phyloP scores from a whole-genome alignment of 805 yeast genomes.

The Sugiyamaella chiloensis region DNA sequence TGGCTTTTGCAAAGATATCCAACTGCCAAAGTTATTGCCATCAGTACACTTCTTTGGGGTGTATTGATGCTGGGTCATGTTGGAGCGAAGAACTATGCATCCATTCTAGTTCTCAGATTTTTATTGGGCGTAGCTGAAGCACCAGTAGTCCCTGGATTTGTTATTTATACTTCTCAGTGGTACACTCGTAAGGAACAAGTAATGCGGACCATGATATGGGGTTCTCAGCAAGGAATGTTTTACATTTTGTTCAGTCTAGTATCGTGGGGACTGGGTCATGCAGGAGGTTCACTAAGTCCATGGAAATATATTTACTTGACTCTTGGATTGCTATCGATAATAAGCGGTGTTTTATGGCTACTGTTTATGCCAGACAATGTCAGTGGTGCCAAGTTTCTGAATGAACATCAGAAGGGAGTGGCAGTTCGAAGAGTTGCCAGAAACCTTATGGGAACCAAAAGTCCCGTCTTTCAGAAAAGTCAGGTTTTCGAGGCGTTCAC shows the following conservation, averaged over 20 bases:
- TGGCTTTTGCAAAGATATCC: constrained; percentile 35
- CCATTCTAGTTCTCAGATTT: constrained; percentile 46
- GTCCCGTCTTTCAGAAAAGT: constrained; percentile 37
- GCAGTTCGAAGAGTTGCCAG: constrained; percentile 24
- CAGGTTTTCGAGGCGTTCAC: constrained; percentile 44
- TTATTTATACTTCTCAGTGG: constrained; percentile 55
- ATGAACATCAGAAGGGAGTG: constrained; percentile 20
- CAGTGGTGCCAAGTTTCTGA: constrained; percentile 20
- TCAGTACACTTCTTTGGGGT: constrained; percentile 21
- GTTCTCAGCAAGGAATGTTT: constrained; percentile 27
- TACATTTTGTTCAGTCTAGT: constrained; percentile 41
- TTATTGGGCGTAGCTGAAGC: constrained; percentile 54
- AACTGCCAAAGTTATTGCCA: constrained; percentile 18
- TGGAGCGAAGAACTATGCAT: constrained; percentile 41
- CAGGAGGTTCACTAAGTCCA: constrained; percentile 39
- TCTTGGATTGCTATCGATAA: not conserved
- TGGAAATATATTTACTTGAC: constrained; percentile 47
- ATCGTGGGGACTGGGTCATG: constrained; percentile 49
- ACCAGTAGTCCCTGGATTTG: constrained; percentile 54
- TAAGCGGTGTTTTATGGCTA: constrained; percentile 24
- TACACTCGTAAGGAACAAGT: constrained; percentile 49
- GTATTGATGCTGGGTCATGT: constrained; percentile 18
- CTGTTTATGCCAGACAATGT: constrained; percentile 21
- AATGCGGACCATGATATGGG: constrained; percentile 39
- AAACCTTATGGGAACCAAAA: constrained; percentile 46